A percentile compares a stretch with the other conserved stretches of the same genome.
Conservation (phyloP, 305 asterid species). For the Solanum aculeatissimum region DNA sequence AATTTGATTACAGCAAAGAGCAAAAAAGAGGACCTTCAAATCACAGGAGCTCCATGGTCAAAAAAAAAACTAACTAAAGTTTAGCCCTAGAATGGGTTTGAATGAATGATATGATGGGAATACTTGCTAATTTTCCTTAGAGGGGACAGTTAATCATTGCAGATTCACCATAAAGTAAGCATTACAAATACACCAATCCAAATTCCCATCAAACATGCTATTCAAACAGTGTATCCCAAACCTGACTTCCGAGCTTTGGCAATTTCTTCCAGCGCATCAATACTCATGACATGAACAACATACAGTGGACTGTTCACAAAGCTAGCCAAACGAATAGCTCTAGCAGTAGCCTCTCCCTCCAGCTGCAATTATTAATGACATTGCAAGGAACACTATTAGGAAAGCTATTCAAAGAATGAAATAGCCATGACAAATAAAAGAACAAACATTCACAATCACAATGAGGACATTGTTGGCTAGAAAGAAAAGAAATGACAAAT, state of each 20-base stretch:
- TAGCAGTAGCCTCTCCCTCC: slow-evolving; percentile 93
- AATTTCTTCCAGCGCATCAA: slow-evolving; percentile 94
- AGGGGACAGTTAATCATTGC: neutral
- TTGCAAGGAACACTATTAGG: neutral
- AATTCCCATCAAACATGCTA: neutral
- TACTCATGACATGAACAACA: slow-evolving; percentile 98
- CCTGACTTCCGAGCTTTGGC: slow-evolving; percentile 97
- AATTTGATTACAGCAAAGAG: neutral
- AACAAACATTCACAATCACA: neutral
- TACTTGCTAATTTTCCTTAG: neutral
- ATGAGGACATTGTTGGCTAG: neutral
- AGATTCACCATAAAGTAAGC: neutral
- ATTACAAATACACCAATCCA: neutral
- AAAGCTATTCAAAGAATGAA: neutral
- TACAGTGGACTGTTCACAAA: slow-evolving; percentile 87
- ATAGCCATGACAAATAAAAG: neutral
- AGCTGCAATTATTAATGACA: slow-evolving; percentile 33
- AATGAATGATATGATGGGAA: neutral
- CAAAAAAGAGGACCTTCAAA: neutral
- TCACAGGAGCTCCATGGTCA: neutral
- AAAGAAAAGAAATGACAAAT: neutral
- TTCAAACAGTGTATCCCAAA: slow-evolving; percentile 3
- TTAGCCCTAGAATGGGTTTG: neutral
- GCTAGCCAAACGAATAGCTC: slow-evolving; percentile 92
- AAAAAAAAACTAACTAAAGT: neutral